A percentile compares a stretch with the other conserved stretches of the same genome.
Evolutionary conservation across 371 early-diverging fungal species (phyloP).

Genomic region (Rhizopus stolonifer): DNA sequence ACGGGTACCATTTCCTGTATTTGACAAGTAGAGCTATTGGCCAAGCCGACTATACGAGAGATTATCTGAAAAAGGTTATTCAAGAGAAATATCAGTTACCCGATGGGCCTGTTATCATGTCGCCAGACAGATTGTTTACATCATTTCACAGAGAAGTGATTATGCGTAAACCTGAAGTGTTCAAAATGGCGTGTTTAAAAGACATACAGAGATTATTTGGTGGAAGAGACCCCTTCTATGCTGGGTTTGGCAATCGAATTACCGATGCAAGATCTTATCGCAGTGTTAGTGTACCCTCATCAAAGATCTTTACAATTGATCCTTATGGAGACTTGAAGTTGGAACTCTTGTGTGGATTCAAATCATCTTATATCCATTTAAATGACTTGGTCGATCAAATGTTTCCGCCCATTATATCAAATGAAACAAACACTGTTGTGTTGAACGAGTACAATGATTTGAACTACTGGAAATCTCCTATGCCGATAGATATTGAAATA

Average conservation of each 20-base stretch:
- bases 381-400: slow-evolving; percentile 96
- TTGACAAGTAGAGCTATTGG: slow-evolving; percentile 97
- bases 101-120: slow-evolving; percentile 97
- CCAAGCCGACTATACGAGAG: slow-evolving; percentile 90
- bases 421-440: slow-evolving; percentile 26
- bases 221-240: slow-evolving; percentile 86
- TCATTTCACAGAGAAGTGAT: slow-evolving; percentile 96
- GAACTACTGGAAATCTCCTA: slow-evolving; percentile 77
- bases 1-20: slow-evolving; percentile 97
- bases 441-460: slow-evolving; percentile 82
- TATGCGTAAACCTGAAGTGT: slow-evolving; percentile 93
- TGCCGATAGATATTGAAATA: slow-evolving; percentile 54
- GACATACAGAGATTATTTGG: slow-evolving; percentile 90
- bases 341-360: slow-evolving; percentile 83
- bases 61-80: slow-evolving; percentile 88
- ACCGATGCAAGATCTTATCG: slow-evolving; percentile 95
- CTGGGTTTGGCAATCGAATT: slow-evolving; percentile 98
- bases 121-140: slow-evolving; percentile 94
- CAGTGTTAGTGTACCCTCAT: slow-evolving; percentile 89
- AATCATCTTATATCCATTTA: slow-evolving; percentile 83
- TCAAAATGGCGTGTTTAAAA: slow-evolving; percentile 97
- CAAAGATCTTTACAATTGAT: slow-evolving; percentile 97
- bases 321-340: slow-evolving; percentile 89
- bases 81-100: slow-evolving; percentile 92
- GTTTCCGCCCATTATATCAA: slow-evolving; percentile 71